Conservation (phyloP, 768 basidiomycete species). For the Trametes cingulata region DNA sequence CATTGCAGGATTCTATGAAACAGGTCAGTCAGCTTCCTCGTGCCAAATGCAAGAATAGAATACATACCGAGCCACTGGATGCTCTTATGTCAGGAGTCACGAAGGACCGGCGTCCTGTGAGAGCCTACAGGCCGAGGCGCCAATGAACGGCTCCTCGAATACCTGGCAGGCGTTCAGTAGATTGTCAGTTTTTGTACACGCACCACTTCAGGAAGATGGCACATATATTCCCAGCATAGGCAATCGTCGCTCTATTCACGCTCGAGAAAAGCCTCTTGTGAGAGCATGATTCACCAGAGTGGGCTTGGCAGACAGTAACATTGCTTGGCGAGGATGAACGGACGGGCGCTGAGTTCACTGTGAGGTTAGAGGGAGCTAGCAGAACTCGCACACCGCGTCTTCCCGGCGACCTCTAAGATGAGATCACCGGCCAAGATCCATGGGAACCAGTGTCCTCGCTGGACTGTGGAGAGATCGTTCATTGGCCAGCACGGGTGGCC, state of each 20-base stretch:
- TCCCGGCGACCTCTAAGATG: not conserved
- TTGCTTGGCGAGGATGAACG: not conserved
- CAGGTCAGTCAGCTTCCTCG: not conserved
- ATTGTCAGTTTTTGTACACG: no score
- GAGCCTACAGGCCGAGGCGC: not conserved
- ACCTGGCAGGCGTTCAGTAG: conserved; percentile 13
- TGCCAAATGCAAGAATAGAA: not conserved
- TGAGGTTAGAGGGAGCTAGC: no score
- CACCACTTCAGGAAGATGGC: not conserved
- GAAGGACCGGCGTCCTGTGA: not conserved
- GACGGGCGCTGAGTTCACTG: no score
- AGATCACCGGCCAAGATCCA: not conserved
- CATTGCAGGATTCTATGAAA: not conserved
- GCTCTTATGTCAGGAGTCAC: not conserved
- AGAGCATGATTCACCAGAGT: not conserved
- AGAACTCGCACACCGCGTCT: no score
- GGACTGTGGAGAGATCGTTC: not conserved
- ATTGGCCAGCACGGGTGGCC: not conserved
- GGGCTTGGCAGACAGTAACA: not conserved
- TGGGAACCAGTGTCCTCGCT: not conserved
- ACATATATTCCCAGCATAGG: no score
- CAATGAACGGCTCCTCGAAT: not conserved
- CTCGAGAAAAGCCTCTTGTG: not conserved
- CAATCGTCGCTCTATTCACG: no score
- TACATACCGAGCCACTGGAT: conserved; percentile 3